Evolutionary conservation across 352 stramenopile species (phyloP).

Genomic region (Globisporangium echinulatum): DNA sequence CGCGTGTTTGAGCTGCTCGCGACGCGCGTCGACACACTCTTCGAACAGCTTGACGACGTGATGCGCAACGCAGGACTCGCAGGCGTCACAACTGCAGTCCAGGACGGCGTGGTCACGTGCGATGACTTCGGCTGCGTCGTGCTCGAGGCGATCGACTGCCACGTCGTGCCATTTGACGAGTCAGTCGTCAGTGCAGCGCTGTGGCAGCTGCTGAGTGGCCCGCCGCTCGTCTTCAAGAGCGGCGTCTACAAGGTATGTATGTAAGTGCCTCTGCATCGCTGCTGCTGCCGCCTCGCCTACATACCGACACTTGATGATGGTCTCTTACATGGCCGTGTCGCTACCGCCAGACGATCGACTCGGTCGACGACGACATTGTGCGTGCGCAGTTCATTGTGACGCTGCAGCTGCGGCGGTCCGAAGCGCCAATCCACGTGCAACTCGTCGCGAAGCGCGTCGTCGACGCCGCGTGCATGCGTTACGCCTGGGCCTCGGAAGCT

Average conservation of each 20-base stretch:
- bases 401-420: not conserved
- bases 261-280: not conserved
- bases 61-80: not conserved
- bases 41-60: not conserved
- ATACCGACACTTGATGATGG: too few species aligned
- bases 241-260: conserved; percentile 3
- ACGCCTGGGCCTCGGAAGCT: conserved; percentile 2
- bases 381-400: not conserved
- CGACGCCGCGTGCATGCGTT: conserved; percentile 3
- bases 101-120: conserved; percentile 3
- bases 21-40: not conserved
- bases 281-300: too few species aligned
- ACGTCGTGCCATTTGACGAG: not conserved
- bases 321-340: too few species aligned
- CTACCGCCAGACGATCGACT: not conserved
- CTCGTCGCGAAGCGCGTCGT: conserved; percentile 5
- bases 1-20: conserved; percentile 3
- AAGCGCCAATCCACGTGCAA: not conserved
- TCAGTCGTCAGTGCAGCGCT: not conserved
- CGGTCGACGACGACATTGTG: not conserved
- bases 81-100: not conserved
- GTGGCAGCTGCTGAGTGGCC: conserved; percentile 3
- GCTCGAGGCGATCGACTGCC: conserved; percentile 6
- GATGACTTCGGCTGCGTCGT: not conserved
- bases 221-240: not conserved